Evolutionary conservation across 768 basidiomycete species (phyloP).

Genomic region (Podaxis mareebaensis): DNA sequence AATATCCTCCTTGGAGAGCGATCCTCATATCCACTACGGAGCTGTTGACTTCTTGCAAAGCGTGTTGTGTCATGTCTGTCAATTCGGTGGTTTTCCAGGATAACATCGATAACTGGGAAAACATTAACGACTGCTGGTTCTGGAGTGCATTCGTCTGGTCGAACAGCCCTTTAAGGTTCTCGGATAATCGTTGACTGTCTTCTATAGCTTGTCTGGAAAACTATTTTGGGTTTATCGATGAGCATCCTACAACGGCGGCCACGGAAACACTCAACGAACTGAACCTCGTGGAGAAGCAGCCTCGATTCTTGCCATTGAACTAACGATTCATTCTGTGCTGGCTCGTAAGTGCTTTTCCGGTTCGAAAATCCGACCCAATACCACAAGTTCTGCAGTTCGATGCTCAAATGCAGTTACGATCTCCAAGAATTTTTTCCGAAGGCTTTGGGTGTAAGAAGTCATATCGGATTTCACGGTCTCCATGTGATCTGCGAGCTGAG

Average conservation of each 20-base stretch:
- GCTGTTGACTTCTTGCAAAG: constrained; percentile 7
- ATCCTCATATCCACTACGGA: constrained; percentile 1
- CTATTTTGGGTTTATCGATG: neutral
- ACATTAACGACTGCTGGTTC: constrained; percentile 10
- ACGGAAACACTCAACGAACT: constrained; percentile 6
- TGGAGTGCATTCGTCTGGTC: constrained; percentile 9
- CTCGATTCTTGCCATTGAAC: constrained; percentile 10
- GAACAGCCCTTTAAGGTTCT: neutral
- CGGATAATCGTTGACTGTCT: neutral
- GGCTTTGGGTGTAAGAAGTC: neutral
- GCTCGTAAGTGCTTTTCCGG: neutral
- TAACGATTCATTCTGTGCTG: neutral
- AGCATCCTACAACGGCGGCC: neutral
- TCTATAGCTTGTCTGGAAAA: neutral
- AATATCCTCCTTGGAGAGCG: neutral
- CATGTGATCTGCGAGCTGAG: constrained; percentile 8
- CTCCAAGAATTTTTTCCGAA: neutral
- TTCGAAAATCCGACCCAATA: neutral
- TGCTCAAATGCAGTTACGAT: neutral
- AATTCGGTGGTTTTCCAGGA: constrained; percentile 5
- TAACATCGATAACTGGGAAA: constrained; percentile 9
- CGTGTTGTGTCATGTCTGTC: constrained; percentile 1
- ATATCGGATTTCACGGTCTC: constrained; percentile 9
- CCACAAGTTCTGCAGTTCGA: constrained; percentile 2
- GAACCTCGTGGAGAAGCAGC: constrained; percentile 1